Base-by-base conservation (phyloP, 1,284 basidiomycete species). In the Puccinia novopanici region DNA sequence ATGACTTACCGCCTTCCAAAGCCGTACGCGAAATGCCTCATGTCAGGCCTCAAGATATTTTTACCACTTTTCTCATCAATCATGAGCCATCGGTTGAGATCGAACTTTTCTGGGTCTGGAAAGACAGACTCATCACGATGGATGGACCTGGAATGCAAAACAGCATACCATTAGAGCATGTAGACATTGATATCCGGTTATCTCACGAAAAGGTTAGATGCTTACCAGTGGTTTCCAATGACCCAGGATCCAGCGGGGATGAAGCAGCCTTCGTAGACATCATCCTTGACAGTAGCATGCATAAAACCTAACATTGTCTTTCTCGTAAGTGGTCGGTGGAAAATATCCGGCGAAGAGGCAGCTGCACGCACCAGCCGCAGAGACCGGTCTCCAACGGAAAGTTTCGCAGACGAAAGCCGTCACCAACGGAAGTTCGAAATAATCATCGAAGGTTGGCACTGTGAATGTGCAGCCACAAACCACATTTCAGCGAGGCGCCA, bases 391-490 rank as follows among this genome's bases (percentile, higher is more conserved):
- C 91, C 91, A 92, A 40, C 91, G 87, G 72, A 89, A 89, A 0
- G 88, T 86, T 84, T 92, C 91, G 27, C 88, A 84, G 24, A 90
- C 88, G 83, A 91, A 92, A 0, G 90, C 91, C 68, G 88, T 88
- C 0, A 90, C 87, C 82, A 89, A 88, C 0, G 89, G 89, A 5
- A 91, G 87, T 45, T 84, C 82, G 0, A 88, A 84, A 82, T 88
- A 85, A 83, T 91, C 91, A 86, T 77, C 89, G 0, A 91, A 79
- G 3, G 67, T 79, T 45, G 77, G 77, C 45, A 79, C 77, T 79
- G 42, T 30, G 50, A 30, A n/a, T 50, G 34, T 40, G 27, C 67
- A 50, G 48, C 15, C 30, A 15, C 40, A 22, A 30, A 19, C 3
- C n/a, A n/a, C 6, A 30, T 27, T 37, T 50, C 4, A 70, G 34